Conservation (phyloP, 331 rosid genomes). For the Ulmus americana region DNA sequence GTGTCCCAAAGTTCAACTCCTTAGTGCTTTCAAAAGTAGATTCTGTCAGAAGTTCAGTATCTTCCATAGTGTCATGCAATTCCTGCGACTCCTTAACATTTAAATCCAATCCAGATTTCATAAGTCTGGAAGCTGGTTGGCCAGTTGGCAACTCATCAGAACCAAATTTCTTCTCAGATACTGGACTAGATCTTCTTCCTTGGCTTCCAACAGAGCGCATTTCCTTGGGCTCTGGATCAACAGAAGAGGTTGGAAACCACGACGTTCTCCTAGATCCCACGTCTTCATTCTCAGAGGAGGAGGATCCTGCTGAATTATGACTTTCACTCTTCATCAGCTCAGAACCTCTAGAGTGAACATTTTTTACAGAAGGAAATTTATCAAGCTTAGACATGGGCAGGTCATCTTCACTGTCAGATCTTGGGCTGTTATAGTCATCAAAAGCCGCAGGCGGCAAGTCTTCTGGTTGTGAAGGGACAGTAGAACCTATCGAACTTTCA, state of each 20-base stretch:
- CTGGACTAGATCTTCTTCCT: constrained; percentile 18
- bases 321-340: constrained; percentile 32
- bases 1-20: constrained; percentile 47
- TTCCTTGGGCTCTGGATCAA: constrained; percentile 29
- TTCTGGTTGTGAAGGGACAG: constrained; percentile 41
- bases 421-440: constrained; percentile 72
- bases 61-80: constrained; percentile 29
- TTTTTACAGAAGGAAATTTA: constrained; percentile 16
- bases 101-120: constrained; percentile 25
- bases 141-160: constrained; percentile 25
- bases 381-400: constrained; percentile 30
- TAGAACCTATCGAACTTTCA: constrained; percentile 36
- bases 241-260: constrained; percentile 34
- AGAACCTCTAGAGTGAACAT: constrained; percentile 18
- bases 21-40: constrained; percentile 30
- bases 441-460: constrained; percentile 44
- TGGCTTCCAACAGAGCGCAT: constrained; percentile 29
- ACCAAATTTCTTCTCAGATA: constrained; percentile 25
- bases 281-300: constrained; percentile 33
- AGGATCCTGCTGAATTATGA: constrained; percentile 35
- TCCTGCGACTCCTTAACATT: constrained; percentile 19
- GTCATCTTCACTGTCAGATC: constrained; percentile 60
- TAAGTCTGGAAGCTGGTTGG: constrained; percentile 27
- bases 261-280: constrained; percentile 30
- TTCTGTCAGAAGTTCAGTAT: constrained; percentile 25